Evolutionary conservation across 768 basidiomycete genomes (phyloP), one percentile per base, ranked within the genome.

Genomic region (Kwoniella shandongensis): DNA sequence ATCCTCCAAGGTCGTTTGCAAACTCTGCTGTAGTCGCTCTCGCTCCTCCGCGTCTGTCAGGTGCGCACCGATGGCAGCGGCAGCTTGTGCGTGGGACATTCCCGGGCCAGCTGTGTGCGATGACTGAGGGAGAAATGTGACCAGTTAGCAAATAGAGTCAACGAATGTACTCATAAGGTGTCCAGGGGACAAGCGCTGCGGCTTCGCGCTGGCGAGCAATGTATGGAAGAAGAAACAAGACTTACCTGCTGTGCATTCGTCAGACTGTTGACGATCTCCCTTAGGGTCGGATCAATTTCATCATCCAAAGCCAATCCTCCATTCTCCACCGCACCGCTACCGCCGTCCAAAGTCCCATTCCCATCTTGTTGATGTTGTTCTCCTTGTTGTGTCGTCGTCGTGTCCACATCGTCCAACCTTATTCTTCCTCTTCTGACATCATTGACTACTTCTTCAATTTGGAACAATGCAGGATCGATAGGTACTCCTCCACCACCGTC

Each of bases 231-330:
- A 42, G 20, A 4, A 1, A 4, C 18, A 42, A n/a, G n/a, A 55
- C 64, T 63, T 18, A 70, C 72, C 61, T 70, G 66, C 63, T 70
- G 66, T 45, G 67, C 72, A 22, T 67, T 61, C 0, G 66, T 68
- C 40, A 73, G 40, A 50, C 66, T 68, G 35, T 73, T 69, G 3
- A 73, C 72, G 35, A 73, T 73, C 54, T 73, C 72, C 39, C 72
- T 59, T n/a, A 70, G 58, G 27, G 69, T 62, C 38, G 72, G 72
- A 61, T 73, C 72, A 32, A 66, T 61, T 26, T 59, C 67, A 3
- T 57, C 66, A 30, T 62, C 70, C 23, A 39, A 25, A 38, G 47
- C 5, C 41, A 27, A 11, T 20, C 23, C 36, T 26, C 36, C 57
- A 6, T n/a, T 26, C 17, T 39, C 45, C 42, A 26, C 29, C 30